These are phyloP conservation scores for Rachicladosporium sp. DNA, from an alignment of 2,329 filamentous ascomycete genomes.

Conservation along the genomic window DNA sequence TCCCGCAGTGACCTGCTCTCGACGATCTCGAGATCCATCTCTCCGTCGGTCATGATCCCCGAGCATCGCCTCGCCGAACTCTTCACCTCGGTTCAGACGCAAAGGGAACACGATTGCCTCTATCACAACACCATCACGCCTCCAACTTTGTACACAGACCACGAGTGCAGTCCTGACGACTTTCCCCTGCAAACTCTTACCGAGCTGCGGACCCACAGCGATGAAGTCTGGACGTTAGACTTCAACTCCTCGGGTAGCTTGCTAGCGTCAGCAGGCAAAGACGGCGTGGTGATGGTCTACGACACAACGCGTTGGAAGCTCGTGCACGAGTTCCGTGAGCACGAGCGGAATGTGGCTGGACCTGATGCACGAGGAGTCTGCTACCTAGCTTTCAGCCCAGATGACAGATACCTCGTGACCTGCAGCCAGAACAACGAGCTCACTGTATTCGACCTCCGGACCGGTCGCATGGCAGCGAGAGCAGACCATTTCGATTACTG, in stretches of 20 bases:
- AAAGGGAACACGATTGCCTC: slow-evolving; percentile 69
- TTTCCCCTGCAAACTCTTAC: slow-evolving; percentile 64
- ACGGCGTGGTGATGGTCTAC: slow-evolving; percentile 68
- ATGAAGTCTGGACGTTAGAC: slow-evolving; percentile 83
- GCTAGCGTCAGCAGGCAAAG: slow-evolving; percentile 70
- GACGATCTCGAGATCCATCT: slow-evolving; percentile 79
- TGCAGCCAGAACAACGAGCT: slow-evolving; percentile 43
- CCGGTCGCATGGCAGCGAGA: slow-evolving; percentile 48
- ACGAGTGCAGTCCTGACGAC: slow-evolving; percentile 64
- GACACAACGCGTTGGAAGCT: slow-evolving; percentile 59
- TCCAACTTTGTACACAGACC: slow-evolving; percentile 81
- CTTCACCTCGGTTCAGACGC: slow-evolving; percentile 70
- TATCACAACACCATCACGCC: slow-evolving; percentile 74
- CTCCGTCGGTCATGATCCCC: slow-evolving; percentile 92
- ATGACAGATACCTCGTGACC: slow-evolving; percentile 74
- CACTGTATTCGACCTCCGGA: slow-evolving; percentile 19
- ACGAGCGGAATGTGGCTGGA: slow-evolving; percentile 12
- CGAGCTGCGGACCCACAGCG: slow-evolving; percentile 59
- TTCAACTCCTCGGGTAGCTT: slow-evolving; percentile 81
- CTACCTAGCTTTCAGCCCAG: slow-evolving; percentile 81
- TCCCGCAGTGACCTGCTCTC: slow-evolving; percentile 67
- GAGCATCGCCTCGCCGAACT: slow-evolving; percentile 75
- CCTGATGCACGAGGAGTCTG: slow-evolving; percentile 46
- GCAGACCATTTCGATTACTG: slow-evolving; percentile 67
- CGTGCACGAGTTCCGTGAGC: slow-evolving; percentile 34